Evolutionary conservation across 164 flowering plant genomes (phyloP).

Genomic region (Umbellularia californica): DNA sequence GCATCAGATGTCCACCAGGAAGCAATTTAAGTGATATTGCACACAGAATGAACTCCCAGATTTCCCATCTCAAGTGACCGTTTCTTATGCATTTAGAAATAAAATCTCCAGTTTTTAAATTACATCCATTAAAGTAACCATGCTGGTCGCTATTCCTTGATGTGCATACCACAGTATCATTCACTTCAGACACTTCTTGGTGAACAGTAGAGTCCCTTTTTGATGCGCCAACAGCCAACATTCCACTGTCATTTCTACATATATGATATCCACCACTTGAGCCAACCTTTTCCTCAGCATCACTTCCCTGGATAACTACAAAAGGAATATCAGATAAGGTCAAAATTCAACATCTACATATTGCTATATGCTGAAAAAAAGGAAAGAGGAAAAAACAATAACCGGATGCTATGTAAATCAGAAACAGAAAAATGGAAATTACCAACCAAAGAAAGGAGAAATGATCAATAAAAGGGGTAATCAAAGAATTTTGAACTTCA

Average conservation of each 20-base stretch:
- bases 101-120: constrained; percentile 12
- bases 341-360: not conserved
- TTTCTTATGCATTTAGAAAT: constrained; percentile 8
- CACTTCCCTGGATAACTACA: constrained; percentile 16
- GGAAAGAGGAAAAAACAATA: not conserved
- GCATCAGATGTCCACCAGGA: constrained; percentile 25
- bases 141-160: constrained; percentile 10
- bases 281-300: constrained; percentile 9
- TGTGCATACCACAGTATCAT: constrained; percentile 11
- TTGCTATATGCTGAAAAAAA: not conserved
- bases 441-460: not conserved
- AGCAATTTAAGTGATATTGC: constrained; percentile 5
- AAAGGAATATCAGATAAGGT: not conserved
- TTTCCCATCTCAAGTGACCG: constrained; percentile 11
- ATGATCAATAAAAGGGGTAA: not conserved
- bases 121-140: constrained; percentile 8
- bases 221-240: constrained; percentile 9
- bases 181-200: constrained; percentile 14
- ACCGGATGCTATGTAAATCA: not conserved
- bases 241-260: not conserved
- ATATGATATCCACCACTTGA: constrained; percentile 12
- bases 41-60: constrained; percentile 12
- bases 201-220: constrained; percentile 1
- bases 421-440: not conserved
- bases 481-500: too few species aligned